Base-by-base conservation (phyloP, 768 basidiomycete genomes). In the Lenzites betulinus region DNA sequence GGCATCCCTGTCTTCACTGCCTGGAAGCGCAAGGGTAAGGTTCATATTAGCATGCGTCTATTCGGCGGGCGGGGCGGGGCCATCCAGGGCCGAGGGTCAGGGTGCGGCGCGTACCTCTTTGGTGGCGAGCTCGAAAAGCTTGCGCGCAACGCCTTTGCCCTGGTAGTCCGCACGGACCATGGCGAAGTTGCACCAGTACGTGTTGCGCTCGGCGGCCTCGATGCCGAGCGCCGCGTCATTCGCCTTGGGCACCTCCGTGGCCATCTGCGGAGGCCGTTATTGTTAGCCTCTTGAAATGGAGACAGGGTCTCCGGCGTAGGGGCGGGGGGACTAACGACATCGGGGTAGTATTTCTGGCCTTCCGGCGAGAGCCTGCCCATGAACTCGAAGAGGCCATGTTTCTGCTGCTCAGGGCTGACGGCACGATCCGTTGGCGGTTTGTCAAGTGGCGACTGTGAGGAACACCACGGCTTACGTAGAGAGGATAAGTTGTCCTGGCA, bases 111-210 rank as follows among this genome's bases (percentile, higher is more conserved):
- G 28, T 18, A 64, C 64, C 51, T 66, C 59, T 28, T 57, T 35
- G 41, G 28, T 57, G 22, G 51, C 64, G 4, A 66, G 39, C 20
- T 58, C 50, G 46, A 66, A 57, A n/a, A 66, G 25, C n/a, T 44
- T 50, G 18, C 41, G 44, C 2, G 54, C 58, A 23, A 66, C 20
- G 22, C 64, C 64, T 41, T 58, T 62, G 33, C 55, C 51, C 26
- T 66, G 64, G 23, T 58, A 60, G 58, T 62, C 64, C 20, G 49
- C 49, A 16, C 60, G 48, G 41, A 66, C 61, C 53, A 62, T 59
- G 15, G 58, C 58, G 43, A 63, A 60, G 54, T 56, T 51, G 58
- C 61, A 63, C 64, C 64, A 66, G 26, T 60, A 66, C 28, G 58
- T 57, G 51, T 53, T 55, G 20, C 36, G 48, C 44, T 65, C 54